These are phyloP conservation scores for Gryganskiella cystojenkinii DNA, from an alignment of 192 early-diverging fungal genomes.

Conservation along the genomic window DNA sequence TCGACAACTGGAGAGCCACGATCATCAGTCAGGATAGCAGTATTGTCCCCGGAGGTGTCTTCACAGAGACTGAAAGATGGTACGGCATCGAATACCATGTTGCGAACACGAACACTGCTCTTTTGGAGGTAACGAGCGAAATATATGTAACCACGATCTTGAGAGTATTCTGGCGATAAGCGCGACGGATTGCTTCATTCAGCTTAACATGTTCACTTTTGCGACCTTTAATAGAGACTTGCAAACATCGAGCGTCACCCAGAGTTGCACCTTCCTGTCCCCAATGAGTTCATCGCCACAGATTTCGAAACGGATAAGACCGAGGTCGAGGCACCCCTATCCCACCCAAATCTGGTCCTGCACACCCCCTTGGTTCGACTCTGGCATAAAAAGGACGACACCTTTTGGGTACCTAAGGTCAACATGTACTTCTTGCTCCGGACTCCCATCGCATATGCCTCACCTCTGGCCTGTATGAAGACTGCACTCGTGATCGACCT, in stretches of 20 bases:
- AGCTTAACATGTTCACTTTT: no score
- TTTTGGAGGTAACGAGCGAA: no score
- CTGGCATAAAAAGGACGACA: constrained; percentile 97
- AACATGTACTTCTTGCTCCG: constrained; percentile 70
- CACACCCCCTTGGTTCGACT: constrained; percentile 69
- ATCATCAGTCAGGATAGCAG: constrained; percentile 16
- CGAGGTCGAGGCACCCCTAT: constrained; percentile 18
- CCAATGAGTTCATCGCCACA: constrained; percentile 87
- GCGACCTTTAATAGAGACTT: constrained; percentile 27
- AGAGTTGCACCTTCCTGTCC: constrained; percentile 42
- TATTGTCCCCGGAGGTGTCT: constrained; percentile 42
- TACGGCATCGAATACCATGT: constrained; percentile 86
- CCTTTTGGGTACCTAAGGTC: constrained; percentile 91
- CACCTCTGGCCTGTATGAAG: constrained; percentile 11
- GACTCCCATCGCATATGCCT: constrained; percentile 1
- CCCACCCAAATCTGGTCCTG: constrained; percentile 63
- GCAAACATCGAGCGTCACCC: constrained; percentile 17
- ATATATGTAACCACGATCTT: no score
- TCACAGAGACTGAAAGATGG: constrained; percentile 73
- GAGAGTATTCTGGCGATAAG: no score
- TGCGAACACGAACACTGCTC: constrained; percentile 55
- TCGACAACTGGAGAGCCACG: constrained; percentile 63
- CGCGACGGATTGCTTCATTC: no score
- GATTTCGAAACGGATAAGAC: constrained; percentile 72
- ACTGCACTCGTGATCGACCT: constrained; percentile 43